phyloP scores from a whole-genome alignment of 2,329 filamentous ascomycete genomes.

The Domatiomyces globalis region DNA sequence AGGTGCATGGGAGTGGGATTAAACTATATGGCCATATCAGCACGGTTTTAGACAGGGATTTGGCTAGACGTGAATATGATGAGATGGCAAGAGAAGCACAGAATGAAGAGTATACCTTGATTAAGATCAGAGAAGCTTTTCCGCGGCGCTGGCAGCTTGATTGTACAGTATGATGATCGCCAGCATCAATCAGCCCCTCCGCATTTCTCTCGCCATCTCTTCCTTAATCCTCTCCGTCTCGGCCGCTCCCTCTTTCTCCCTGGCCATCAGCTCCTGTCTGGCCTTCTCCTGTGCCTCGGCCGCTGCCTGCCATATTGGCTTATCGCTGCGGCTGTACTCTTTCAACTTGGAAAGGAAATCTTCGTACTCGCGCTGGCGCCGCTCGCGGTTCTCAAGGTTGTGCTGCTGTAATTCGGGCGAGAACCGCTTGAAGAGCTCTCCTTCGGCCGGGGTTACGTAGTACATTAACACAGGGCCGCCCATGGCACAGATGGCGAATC shows the following conservation, averaged over 20 bases:
- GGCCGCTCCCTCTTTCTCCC: conserved; percentile 24
- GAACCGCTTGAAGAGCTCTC: conserved; percentile 80
- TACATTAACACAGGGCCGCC: conserved; percentile 75
- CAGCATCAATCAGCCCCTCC: background rate
- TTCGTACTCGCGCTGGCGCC: conserved; percentile 73
- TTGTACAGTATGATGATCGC: no score
- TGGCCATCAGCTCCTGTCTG: conserved; percentile 24
- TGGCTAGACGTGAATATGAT: background rate
- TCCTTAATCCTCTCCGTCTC: conserved; percentile 29
- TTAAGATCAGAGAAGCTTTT: background rate
- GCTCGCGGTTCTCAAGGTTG: conserved; percentile 63
- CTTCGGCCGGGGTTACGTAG: conserved; percentile 62
- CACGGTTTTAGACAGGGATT: background rate
- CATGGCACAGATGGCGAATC: conserved; percentile 52
- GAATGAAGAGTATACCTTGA: background rate
- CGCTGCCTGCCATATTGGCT: conserved; percentile 49
- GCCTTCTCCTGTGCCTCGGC: conserved; percentile 27
- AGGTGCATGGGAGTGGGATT: background rate
- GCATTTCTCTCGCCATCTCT: conserved; percentile 21
- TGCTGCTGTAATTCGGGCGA: conserved; percentile 88
- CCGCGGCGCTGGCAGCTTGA: background rate
- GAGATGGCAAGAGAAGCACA: background rate
- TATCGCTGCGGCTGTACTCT: conserved; percentile 79
- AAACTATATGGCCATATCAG: background rate
- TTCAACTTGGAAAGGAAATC: conserved; percentile 74